Percentiles rank a stretch among this genome's conserved stretches.
phyloP scores from a whole-genome alignment of 352 stramenopile species.

The Globisporangium viniferum region DNA sequence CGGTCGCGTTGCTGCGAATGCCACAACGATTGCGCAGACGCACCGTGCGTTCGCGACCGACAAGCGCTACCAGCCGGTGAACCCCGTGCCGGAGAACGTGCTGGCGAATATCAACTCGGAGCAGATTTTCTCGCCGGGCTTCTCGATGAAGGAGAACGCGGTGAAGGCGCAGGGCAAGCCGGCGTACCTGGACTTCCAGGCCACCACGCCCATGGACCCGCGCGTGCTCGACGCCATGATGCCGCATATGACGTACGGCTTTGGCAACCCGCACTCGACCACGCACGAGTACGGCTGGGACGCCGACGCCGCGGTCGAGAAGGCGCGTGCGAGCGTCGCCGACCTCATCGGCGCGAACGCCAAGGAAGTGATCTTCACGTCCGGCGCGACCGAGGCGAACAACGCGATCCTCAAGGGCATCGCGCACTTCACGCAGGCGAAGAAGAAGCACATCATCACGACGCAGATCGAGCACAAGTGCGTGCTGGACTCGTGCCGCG shows the following conservation, averaged over 20 bases:
- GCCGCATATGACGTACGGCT: slow-evolving; percentile 95
- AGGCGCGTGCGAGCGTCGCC: slow-evolving; percentile 84
- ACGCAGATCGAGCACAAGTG: slow-evolving; percentile 98
- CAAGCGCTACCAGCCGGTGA: slow-evolving; percentile 84
- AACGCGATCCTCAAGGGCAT: slow-evolving; percentile 98
- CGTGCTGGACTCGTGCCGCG: slow-evolving; percentile 97
- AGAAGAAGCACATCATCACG: slow-evolving; percentile 99
- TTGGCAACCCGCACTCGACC: slow-evolving; percentile 98
- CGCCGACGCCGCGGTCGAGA: slow-evolving; percentile 95
- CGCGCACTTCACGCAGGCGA: slow-evolving; percentile 93
- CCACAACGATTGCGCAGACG: neutral
- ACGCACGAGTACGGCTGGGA: slow-evolving; percentile 99
- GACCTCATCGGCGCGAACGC: slow-evolving; percentile 92
- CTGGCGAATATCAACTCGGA: slow-evolving; percentile 72
- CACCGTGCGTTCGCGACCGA: slow-evolving; percentile 40
- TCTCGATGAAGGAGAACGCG: slow-evolving; percentile 66
- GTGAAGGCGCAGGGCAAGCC: slow-evolving; percentile 73
- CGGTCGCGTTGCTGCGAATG: neutral
- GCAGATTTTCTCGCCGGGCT: slow-evolving; percentile 83
- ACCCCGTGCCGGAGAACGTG: slow-evolving; percentile 83
- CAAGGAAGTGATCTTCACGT: slow-evolving; percentile 99
- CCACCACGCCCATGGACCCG: slow-evolving; percentile 98
- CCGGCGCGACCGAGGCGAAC: slow-evolving; percentile 98
- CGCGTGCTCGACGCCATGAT: slow-evolving; percentile 99
- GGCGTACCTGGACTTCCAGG: slow-evolving; percentile 95